Evolutionary conservation across 1,284 basidiomycete species (phyloP), one percentile per base, ranked within the genome.

Genomic region (Singerocomus inundabilis): DNA sequence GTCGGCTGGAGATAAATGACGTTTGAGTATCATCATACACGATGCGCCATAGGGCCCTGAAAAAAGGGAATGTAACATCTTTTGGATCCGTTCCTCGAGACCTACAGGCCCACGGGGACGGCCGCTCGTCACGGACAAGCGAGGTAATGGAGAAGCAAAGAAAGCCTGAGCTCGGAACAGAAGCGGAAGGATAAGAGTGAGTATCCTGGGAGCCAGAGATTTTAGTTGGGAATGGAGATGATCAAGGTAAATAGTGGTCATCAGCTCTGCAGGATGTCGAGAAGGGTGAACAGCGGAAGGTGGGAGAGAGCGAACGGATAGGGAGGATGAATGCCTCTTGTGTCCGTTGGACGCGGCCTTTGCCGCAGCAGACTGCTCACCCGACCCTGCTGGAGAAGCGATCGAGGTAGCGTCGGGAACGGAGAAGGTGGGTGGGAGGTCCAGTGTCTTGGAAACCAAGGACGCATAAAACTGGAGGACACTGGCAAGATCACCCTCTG

Each of bases 91-190:
- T 35, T 79, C 77, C 58, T 88, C 85, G 4, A 79, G 66, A 2
- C 68, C 63, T 15, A 70, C 68, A 26, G 72, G 62, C 57, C 67
- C 64, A 52, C 70, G 71, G 37, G 64, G 64, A 40, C 70, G 60
- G 11, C 67, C 55, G 51, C 68, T 63, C 49, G 59, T 61, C 25
- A 86, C 69, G 10, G 84, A 80, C 7, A 90, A 67, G 8, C 82
- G 78, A 31, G 87, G 83, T 25, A 90, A 74, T 1, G 84, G 79
- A 5, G 80, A 76, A 9, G 80, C 71, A 60, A 79, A 83, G 57
- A 79, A 81, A 0, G 83, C 79, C 15, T 87, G 73, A 18, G 78
- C 77, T 21, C 84, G 82, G 58, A 88, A 86, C n/a, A 90, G 76
- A 25, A 84, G 69, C 0, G 84, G 82, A n/a, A 90, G 70, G 44